These are phyloP conservation scores for Evansstolkia leycettana DNA, from an alignment of 495 filamentous ascomycete genomes.

Conservation along the genomic window DNA sequence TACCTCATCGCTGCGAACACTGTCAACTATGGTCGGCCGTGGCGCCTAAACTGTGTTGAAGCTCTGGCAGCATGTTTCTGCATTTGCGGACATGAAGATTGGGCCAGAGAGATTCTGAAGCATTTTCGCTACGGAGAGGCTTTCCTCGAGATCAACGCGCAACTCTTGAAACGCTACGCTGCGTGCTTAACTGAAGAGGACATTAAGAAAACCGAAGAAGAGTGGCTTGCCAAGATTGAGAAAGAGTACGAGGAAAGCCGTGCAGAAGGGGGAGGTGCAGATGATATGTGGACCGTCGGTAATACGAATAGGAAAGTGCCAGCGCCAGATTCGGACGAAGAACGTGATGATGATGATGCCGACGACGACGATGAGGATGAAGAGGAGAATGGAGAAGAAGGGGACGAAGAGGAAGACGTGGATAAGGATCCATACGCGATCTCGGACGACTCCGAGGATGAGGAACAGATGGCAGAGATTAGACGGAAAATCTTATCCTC, in stretches of 20 bases:
- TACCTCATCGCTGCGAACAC: slow-evolving; percentile 95
- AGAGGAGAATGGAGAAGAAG: slow-evolving; percentile 31
- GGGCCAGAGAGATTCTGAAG: slow-evolving; percentile 71
- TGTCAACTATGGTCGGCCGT: slow-evolving; percentile 94
- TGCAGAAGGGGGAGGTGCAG: slow-evolving; percentile 39
- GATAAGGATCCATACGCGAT: slow-evolving; percentile 58
- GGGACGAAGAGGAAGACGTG: slow-evolving; percentile 32
- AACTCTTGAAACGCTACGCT: slow-evolving; percentile 72
- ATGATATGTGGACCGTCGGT: slow-evolving; percentile 73
- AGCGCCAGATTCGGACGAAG: slow-evolving; percentile 36
- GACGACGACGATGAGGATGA: slow-evolving; percentile 42
- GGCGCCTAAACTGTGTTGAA: slow-evolving; percentile 90
- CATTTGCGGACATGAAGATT: slow-evolving; percentile 84
- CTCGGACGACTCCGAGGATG: slow-evolving; percentile 65
- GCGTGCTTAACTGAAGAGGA: slow-evolving; percentile 71
- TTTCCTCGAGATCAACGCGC: slow-evolving; percentile 79
- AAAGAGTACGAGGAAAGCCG: slow-evolving; percentile 75
- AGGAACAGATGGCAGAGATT: slow-evolving; percentile 88
- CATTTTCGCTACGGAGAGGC: slow-evolving; percentile 80
- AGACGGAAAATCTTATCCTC: slow-evolving; percentile 72
- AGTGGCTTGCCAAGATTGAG: slow-evolving; percentile 83
- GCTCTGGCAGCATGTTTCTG: slow-evolving; percentile 83
- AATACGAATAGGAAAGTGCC: slow-evolving; percentile 62
- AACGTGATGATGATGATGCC: slow-evolving; percentile 32
- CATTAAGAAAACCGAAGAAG: slow-evolving; percentile 74